phyloP scores from a whole-genome alignment of 495 filamentous ascomycete genomes.

The Trichoderma erinaceum region DNA sequence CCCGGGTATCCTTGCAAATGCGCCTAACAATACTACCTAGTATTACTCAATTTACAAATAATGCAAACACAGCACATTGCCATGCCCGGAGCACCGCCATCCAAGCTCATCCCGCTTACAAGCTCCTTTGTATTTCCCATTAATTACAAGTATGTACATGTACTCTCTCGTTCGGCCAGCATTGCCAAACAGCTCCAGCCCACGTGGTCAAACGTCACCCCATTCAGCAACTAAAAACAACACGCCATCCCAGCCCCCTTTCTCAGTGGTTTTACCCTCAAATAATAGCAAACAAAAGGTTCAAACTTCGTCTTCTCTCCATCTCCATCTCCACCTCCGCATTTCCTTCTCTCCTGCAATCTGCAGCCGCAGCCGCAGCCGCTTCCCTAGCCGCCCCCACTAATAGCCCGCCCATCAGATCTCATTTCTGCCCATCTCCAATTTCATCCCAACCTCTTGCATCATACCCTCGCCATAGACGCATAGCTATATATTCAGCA shows the following conservation, averaged over 20 bases:
- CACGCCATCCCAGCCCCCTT: no score
- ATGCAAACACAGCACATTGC: no score
- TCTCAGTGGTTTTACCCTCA: no score
- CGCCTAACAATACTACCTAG: no score
- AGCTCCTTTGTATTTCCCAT: background rate
- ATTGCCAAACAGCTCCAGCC: no score
- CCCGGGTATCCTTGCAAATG: no score
- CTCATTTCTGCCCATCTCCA: background rate
- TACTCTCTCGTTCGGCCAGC: no score
- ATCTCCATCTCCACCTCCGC: slow-evolving; percentile 2
- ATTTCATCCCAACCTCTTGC: background rate
- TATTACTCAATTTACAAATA: no score
- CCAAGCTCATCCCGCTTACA: background rate
- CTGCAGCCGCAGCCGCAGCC: slow-evolving; percentile 9
- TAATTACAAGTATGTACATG: background rate
- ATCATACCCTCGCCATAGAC: background rate
- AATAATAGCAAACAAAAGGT: no score
- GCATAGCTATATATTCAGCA: no score
- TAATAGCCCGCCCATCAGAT: background rate
- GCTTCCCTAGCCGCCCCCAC: slow-evolving; percentile 8
- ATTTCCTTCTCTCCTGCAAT: background rate
- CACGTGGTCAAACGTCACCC: no score
- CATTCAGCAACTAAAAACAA: no score
- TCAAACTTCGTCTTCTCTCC: background rate
- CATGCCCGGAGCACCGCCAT: background rate